Evolutionary conservation across 805 yeast species (phyloP).

Genomic region (Cyberlindnera petersonii): DNA sequence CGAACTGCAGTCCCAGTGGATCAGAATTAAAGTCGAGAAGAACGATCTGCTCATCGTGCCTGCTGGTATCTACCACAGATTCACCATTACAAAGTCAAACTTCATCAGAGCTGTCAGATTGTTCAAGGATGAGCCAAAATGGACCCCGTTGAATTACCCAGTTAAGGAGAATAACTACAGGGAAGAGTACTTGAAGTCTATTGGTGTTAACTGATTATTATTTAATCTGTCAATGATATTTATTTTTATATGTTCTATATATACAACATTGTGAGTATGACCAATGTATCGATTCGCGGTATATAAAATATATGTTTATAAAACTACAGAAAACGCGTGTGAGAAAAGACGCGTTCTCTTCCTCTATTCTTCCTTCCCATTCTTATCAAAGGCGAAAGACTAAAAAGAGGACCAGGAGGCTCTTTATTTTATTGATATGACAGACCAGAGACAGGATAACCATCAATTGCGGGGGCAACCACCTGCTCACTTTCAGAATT

Average conservation of each 20-base stretch:
- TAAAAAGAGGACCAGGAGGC: too few species aligned
- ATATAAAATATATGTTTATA: neutral
- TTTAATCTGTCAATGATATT: neutral
- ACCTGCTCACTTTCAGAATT: too few species aligned
- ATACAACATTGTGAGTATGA: neutral
- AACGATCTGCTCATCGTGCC: slow-evolving; percentile 75
- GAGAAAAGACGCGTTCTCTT: neutral
- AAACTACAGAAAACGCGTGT: neutral
- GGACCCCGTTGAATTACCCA: slow-evolving; percentile 83
- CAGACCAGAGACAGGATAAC: too few species aligned
- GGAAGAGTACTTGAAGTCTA: slow-evolving; percentile 38
- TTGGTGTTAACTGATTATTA: slow-evolving; percentile 11
- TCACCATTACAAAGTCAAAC: slow-evolving; percentile 64
- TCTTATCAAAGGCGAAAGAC: too few species aligned
- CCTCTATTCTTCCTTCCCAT: too few species aligned
- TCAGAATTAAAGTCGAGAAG: slow-evolving; percentile 59
- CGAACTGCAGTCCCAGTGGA: slow-evolving; percentile 55
- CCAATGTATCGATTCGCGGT: neutral
- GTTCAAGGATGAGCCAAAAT: slow-evolving; percentile 93
- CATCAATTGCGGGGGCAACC: too few species aligned
- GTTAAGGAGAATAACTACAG: slow-evolving; percentile 46
- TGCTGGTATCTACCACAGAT: slow-evolving; percentile 92
- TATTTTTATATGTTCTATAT: neutral
- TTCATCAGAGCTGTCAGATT: slow-evolving; percentile 75
- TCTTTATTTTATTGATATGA: too few species aligned